A percentile compares a stretch with the other conserved stretches of the same genome.
Conservation (phyloP, 441 rosid genomes). For the Corymbia calophylla region DNA sequence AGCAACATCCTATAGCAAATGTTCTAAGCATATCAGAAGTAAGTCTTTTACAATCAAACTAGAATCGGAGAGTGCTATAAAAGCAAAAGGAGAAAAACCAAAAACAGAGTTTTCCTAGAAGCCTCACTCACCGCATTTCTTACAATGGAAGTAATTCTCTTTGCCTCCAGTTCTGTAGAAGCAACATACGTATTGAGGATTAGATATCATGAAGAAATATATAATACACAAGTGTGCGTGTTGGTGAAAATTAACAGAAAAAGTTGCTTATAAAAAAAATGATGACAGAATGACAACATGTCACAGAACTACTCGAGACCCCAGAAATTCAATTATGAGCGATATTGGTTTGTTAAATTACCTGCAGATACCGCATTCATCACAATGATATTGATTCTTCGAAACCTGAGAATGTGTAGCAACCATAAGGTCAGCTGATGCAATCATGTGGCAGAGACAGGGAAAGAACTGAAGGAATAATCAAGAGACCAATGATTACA, state of each 20-base stretch:
- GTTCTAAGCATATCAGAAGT: not conserved
- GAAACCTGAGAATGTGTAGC: not conserved
- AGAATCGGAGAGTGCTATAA: not conserved
- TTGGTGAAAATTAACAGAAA: not conserved
- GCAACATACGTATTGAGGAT: not conserved
- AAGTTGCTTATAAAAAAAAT: not conserved
- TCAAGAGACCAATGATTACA: conserved; percentile 23
- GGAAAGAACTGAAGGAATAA: not conserved
- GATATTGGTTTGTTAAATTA: not conserved
- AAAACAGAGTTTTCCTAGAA: not conserved
- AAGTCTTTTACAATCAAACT: not conserved
- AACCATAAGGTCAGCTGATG: not conserved
- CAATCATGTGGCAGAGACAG: not conserved
- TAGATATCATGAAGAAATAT: not conserved
- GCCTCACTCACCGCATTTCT: conserved; percentile 51
- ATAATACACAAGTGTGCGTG: not conserved
- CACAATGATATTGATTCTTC: conserved; percentile 14
- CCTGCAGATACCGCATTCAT: conserved; percentile 15
- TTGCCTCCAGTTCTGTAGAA: conserved; percentile 60
- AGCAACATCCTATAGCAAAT: not conserved
- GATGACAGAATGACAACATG: not conserved
- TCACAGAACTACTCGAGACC: not conserved
- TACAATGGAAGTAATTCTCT: conserved; percentile 69
- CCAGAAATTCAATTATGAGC: not conserved
- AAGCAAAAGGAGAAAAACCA: not conserved